Base-by-base conservation (phyloP, 345 rosid genomes). In the Durio zibethinus region DNA sequence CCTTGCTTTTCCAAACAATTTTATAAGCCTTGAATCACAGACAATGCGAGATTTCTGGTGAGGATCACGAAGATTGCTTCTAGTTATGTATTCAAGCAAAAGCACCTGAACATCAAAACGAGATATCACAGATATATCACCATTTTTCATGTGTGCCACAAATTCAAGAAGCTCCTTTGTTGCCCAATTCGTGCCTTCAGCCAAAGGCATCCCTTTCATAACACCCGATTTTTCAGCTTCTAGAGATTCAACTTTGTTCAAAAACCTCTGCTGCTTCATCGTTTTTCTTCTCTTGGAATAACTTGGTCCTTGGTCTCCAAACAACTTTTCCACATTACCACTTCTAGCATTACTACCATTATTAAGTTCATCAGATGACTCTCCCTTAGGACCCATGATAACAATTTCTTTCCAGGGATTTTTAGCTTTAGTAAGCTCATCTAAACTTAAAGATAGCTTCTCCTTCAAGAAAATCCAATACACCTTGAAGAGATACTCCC, bases 401-500 rank as follows among this genome's bases (percentile, higher is more conserved):
- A 74, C 81, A 88, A 80, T 80, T 57, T 79, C 90, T 78, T 87
- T 88, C 97, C 95, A 89, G 21, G 95, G 98, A 82, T 86, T 90
- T 88, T 87, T 90, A 72, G 95, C 97, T 77, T 80, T 85, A n/a
- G 85, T 85, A 79, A 96, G 88, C 83, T 93, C 97, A 47, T 82
- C 88, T 64, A 87, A 47, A 73, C 93, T 91, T 81, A 96, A 85
- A 65, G 88, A 87, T 67, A 90, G 86, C 72, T 90, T 88, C 76
- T 84, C 92, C 89, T 93, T 96, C 78, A 92, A 79, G 76, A 73
- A 84, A 74, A 85, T 76, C 99, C 99, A 96, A 80, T 96, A 96
- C 27, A 90, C 88, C 85, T 93, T 96, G 85, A 96, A 96, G 67
- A 96, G 93, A 91, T 92, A 96, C 85, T 96, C 98, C 98, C 98